These are phyloP conservation scores for Antitrichia curtipendula DNA, from an alignment of 225 moss, liverwort and hornwort genomes.

Conservation along the genomic window DNA sequence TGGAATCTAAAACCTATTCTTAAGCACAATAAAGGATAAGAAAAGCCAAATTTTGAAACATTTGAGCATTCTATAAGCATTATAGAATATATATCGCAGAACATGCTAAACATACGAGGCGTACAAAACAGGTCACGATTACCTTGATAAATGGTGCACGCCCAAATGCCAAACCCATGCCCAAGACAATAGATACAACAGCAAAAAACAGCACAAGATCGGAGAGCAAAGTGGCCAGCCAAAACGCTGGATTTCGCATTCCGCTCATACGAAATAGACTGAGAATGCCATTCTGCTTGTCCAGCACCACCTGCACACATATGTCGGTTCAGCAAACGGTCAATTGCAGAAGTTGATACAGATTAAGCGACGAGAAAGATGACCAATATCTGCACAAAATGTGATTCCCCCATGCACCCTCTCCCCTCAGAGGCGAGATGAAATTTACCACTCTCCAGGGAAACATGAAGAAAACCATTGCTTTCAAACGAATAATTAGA, in stretches of 20 bases:
- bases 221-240: conserved; percentile 59
- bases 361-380: not conserved
- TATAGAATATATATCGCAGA: not conserved
- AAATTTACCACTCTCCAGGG: not conserved
- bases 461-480: not conserved
- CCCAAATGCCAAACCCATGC: conserved; percentile 58
- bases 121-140: not conserved
- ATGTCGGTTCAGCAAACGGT: not conserved
- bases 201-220: conserved; percentile 50
- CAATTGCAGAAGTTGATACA: not conserved
- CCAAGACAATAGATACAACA: conserved; percentile 42
- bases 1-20: not conserved
- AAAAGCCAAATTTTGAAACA: not conserved
- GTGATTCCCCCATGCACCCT: not conserved
- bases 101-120: not conserved
- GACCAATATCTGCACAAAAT: not conserved
- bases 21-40: not conserved
- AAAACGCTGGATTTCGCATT: conserved; percentile 75
- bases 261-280: conserved; percentile 71
- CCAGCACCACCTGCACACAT: conserved; percentile 55
- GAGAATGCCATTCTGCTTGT: conserved; percentile 59
- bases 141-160: conserved; percentile 76
- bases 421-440: not conserved
- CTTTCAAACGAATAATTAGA: not conserved
- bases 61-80: not conserved